Evolutionary conservation across 2,329 filamentous ascomycete species (phyloP).

Genomic region (Paracamarosporium sp.): DNA sequence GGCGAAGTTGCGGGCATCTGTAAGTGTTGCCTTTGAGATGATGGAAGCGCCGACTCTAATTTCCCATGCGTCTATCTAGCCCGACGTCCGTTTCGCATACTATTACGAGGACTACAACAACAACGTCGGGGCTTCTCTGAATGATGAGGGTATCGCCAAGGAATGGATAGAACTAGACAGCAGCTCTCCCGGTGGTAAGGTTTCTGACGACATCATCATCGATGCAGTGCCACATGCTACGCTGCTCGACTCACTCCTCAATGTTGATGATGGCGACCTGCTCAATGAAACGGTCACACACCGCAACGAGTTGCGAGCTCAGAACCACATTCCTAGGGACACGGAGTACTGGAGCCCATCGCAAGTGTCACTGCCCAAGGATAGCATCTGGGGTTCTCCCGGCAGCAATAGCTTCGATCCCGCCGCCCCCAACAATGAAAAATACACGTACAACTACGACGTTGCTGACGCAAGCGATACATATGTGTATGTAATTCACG

Average conservation of each 20-base stretch:
- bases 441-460: slow-evolving; percentile 4
- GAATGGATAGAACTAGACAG: slow-evolving; percentile 1
- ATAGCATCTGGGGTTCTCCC: slow-evolving; percentile 1
- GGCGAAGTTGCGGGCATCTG: slow-evolving; percentile 2
- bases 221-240: not conserved
- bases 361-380: slow-evolving; percentile 3
- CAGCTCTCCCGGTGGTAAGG: not conserved
- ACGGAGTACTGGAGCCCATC: slow-evolving; percentile 1
- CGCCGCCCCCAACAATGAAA: not conserved
- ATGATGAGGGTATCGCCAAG: not conserved
- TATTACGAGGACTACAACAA: slow-evolving; percentile 2
- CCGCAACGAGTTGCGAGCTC: not conserved
- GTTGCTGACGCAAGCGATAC: slow-evolving; percentile 5
- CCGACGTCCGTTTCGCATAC: slow-evolving; percentile 4
- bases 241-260: not conserved
- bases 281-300: not conserved
- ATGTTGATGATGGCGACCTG: not conserved
- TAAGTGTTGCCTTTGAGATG: not conserved
- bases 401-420: slow-evolving; percentile 3
- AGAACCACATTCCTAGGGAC: not conserved
- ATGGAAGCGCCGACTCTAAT: not conserved
- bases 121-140: not conserved
- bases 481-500: slow-evolving; percentile 3
- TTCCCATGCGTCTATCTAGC: not conserved
- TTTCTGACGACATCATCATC: not conserved